phyloP scores from a whole-genome alignment of 805 yeast species.

The Starmerella bacillaris region DNA sequence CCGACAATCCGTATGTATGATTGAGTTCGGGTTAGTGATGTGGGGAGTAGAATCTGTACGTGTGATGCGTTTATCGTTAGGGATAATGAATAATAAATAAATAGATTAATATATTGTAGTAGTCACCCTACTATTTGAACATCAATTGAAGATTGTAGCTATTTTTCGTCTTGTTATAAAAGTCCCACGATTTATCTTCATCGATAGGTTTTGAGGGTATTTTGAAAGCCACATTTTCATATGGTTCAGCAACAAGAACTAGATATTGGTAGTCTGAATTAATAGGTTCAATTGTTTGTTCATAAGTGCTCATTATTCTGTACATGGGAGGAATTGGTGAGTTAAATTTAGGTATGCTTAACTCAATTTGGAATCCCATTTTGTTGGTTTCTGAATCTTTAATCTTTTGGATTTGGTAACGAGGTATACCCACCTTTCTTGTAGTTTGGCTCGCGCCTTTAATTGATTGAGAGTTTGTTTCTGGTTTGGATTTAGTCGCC shows the following conservation, averaged over 20 bases:
- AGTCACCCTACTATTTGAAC: conserved; percentile 17
- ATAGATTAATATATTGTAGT: not conserved
- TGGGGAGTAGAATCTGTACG: too few relatives aligned
- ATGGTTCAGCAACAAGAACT: conserved; percentile 77
- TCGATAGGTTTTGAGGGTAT: conserved; percentile 46
- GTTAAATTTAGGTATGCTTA: conserved; percentile 32
- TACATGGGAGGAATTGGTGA: conserved; percentile 38
- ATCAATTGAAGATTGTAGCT: conserved; percentile 51
- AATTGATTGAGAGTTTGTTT: conserved; percentile 23
- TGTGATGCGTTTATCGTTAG: too few relatives aligned
- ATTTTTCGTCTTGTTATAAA: conserved; percentile 46
- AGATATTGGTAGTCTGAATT: conserved; percentile 44
- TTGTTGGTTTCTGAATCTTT: conserved; percentile 41
- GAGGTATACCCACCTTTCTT: conserved; percentile 47
- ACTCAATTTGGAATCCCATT: conserved; percentile 47
- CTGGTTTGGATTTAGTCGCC: conserved; percentile 27
- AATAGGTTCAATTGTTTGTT: conserved; percentile 36
- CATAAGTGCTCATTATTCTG: conserved; percentile 63
- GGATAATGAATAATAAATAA: conserved; percentile 5
- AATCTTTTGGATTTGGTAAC: conserved; percentile 47
- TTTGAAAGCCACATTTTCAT: conserved; percentile 60
- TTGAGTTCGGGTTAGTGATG: too few relatives aligned
- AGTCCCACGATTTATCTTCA: conserved; percentile 32
- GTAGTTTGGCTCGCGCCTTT: conserved; percentile 13
- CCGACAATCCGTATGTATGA: too few relatives aligned